Percentiles rank a stretch among this genome's conserved stretches.
Evolutionary conservation across 768 basidiomycete genomes (phyloP).

Genomic region (Sporobolomyces pararoseus): DNA sequence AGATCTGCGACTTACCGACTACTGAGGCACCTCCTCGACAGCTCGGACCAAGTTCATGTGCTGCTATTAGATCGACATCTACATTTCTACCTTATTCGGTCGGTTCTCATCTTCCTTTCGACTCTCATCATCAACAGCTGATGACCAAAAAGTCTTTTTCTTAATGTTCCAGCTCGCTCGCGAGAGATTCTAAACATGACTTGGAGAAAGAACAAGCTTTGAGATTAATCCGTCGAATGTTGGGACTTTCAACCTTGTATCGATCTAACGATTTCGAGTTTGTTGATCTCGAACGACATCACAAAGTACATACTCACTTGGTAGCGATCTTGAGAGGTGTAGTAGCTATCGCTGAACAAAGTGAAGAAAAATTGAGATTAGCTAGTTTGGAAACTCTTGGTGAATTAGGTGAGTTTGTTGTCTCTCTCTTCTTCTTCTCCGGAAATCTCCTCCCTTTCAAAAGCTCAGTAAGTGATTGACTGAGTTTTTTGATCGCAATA

Average conservation of each 20-base stretch:
- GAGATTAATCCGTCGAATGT: slow-evolving; percentile 70
- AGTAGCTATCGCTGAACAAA: slow-evolving; percentile 87
- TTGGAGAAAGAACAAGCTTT: slow-evolving; percentile 89
- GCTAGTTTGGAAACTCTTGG: slow-evolving; percentile 80
- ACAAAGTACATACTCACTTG: slow-evolving; percentile 51
- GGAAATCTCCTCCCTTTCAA: not conserved
- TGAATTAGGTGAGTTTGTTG: slow-evolving; percentile 68
- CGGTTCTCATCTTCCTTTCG: slow-evolving; percentile 44
- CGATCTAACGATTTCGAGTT: too few species aligned
- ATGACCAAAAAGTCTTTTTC: not conserved
- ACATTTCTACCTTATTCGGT: slow-evolving; percentile 91
- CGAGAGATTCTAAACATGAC: slow-evolving; percentile 74
- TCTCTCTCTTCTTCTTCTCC: not conserved
- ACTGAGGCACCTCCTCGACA: slow-evolving; percentile 71
- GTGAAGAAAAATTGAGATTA: slow-evolving; percentile 79
- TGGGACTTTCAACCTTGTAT: slow-evolving; percentile 15
- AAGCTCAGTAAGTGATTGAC: slow-evolving; percentile 60
- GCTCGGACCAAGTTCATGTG: slow-evolving; percentile 64
- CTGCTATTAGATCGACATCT: slow-evolving; percentile 61
- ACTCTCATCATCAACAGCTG: too few species aligned
- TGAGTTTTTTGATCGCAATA: too few species aligned
- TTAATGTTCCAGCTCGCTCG: slow-evolving; percentile 52
- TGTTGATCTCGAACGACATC: not conserved
- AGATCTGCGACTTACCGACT: slow-evolving; percentile 79
- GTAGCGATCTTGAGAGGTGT: slow-evolving; percentile 78